Percentiles rank a stretch among this genome's conserved stretches.
phyloP scores from a whole-genome alignment of 1,284 basidiomycete genomes.

The Fomitopsis schrenkii region DNA sequence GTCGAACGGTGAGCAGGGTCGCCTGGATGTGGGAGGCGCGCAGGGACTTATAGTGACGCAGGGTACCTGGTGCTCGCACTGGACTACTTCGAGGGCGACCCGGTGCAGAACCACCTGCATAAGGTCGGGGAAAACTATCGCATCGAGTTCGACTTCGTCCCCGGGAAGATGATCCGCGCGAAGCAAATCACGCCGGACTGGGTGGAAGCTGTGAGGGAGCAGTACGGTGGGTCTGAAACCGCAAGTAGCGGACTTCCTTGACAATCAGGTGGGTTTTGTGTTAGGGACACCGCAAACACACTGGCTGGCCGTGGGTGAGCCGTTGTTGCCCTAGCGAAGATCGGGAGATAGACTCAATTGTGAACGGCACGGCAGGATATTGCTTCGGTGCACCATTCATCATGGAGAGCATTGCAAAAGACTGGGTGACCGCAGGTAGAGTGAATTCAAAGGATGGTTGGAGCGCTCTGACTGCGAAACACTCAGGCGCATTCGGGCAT shows the following conservation, averaged over 20 bases:
- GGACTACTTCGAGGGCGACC: slow-evolving; percentile 57
- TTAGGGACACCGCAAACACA: slow-evolving; percentile 19
- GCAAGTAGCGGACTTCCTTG: neutral
- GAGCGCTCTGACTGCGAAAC: neutral
- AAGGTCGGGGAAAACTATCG: slow-evolving; percentile 36
- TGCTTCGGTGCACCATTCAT: slow-evolving; percentile 55
- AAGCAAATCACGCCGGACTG: slow-evolving; percentile 39
- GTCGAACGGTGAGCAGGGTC: slow-evolving; percentile 34
- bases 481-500: slow-evolving; percentile 49
- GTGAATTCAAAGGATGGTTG: neutral
- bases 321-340: neutral
- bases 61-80: slow-evolving; percentile 50
- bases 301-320: slow-evolving; percentile 35
- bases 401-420: slow-evolving; percentile 38
- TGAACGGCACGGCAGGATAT: slow-evolving; percentile 34
- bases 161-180: slow-evolving; percentile 31
- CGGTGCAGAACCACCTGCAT: slow-evolving; percentile 32
- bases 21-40: neutral
- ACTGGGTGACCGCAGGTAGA: slow-evolving; percentile 45
- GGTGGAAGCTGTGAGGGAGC: slow-evolving; percentile 42
- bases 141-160: slow-evolving; percentile 32
- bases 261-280: neutral
- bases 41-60: slow-evolving; percentile 15
- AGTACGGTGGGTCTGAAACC: slow-evolving; percentile 32
- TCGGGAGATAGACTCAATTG: neutral